phyloP scores from a whole-genome alignment of 2,329 filamentous ascomycete genomes.

The Penicillium palitans region DNA sequence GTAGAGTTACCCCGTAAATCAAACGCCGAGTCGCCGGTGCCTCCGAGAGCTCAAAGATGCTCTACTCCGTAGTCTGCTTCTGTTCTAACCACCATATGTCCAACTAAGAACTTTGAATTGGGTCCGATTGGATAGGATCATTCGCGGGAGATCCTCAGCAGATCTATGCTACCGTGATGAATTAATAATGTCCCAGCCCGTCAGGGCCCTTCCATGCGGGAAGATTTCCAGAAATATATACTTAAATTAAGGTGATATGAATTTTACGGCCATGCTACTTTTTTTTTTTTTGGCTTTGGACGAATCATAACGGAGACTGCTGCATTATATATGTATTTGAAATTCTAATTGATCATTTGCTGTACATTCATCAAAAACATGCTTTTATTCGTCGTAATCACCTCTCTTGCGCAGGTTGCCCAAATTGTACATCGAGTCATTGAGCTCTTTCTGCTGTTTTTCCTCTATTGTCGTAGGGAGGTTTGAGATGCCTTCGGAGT shows the following conservation, averaged over 20 bases:
- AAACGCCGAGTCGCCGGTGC: neutral
- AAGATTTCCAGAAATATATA: neutral
- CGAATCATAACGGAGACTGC: neutral
- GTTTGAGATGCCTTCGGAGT: slow-evolving; percentile 31
- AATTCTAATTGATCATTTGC: slow-evolving; percentile 2
- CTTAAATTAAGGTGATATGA: rapidly evolving
- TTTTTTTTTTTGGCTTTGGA: neutral
- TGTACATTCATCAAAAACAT: slow-evolving; percentile 24
- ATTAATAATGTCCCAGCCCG: neutral
- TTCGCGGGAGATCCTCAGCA: neutral
- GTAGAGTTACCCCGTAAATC: neutral
- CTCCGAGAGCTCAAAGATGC: neutral
- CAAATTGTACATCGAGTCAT: slow-evolving; percentile 41
- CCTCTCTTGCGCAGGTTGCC: slow-evolving; percentile 43
- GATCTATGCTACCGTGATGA: too few species aligned
- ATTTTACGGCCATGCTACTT: neutral
- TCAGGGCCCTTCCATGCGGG: neutral
- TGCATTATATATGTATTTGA: neutral
- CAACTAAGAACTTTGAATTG: neutral
- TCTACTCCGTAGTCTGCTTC: too few species aligned
- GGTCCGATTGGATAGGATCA: neutral
- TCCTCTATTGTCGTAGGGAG: slow-evolving; percentile 28
- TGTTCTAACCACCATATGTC: neutral
- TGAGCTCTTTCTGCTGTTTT: slow-evolving; percentile 36
- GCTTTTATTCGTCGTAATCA: slow-evolving; percentile 5